Evolutionary conservation across 345 rosid species (phyloP).

Genomic region (Bruguiera parviflora): DNA sequence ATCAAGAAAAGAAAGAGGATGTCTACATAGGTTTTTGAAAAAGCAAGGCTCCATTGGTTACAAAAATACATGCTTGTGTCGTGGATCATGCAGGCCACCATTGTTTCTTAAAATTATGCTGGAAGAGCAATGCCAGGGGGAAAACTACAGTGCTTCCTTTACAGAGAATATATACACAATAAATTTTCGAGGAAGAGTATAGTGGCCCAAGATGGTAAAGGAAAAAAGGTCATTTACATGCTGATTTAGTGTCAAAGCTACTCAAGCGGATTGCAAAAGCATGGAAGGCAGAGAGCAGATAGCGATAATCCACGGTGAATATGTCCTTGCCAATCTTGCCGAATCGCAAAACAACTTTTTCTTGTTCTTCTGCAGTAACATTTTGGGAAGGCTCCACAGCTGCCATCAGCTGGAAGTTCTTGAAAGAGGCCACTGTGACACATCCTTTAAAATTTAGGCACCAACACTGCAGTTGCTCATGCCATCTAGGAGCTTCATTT

Average conservation of each 20-base stretch:
- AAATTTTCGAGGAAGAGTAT: conserved; percentile 25
- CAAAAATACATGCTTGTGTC: conserved; percentile 13
- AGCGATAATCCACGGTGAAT: conserved; percentile 90
- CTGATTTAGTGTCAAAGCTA: conserved; percentile 93
- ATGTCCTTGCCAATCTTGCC: conserved; percentile 92
- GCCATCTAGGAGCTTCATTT: conserved; percentile 96
- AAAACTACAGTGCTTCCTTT: conserved; percentile 16
- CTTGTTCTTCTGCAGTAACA: conserved; percentile 59
- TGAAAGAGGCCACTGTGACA: conserved; percentile 87
- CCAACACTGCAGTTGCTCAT: conserved; percentile 93
- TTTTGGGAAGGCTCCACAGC: conserved; percentile 48
- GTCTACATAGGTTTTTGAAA: not conserved
- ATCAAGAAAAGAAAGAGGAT: not conserved
- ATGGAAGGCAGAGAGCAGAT: conserved; percentile 90
- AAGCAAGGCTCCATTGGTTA: conserved; percentile 10
- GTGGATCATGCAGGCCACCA: conserved; percentile 15
- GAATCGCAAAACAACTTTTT: conserved; percentile 72
- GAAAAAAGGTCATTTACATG: conserved; percentile 55
- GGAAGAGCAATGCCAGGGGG: conserved; percentile 1
- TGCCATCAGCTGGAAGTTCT: conserved; percentile 88
- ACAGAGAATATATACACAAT: conserved; percentile 42
- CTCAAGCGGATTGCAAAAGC: conserved; percentile 94
- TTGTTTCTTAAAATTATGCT: not conserved
- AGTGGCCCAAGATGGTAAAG: conserved; percentile 12
- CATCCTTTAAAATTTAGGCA: conserved; percentile 89